These are phyloP conservation scores for Fomitopsis pulvina DNA, from an alignment of 768 basidiomycete species.

Conservation along the genomic window DNA sequence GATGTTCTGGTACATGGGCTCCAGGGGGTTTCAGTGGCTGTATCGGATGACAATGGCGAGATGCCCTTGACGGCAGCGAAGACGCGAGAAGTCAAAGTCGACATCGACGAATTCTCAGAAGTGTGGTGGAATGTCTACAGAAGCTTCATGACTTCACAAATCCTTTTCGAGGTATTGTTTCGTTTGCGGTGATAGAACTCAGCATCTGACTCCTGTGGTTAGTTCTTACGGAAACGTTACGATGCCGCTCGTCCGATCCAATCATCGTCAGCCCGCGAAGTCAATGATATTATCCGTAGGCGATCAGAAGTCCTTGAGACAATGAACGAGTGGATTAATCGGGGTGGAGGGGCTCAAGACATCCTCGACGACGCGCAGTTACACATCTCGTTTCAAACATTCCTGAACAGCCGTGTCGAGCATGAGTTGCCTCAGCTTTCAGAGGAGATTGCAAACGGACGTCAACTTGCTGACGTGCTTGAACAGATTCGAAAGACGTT, in stretches of 20 bases:
- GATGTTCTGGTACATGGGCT: slow-evolving; percentile 73
- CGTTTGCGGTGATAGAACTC: neutral
- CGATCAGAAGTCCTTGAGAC: slow-evolving; percentile 61
- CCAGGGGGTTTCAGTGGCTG: slow-evolving; percentile 69
- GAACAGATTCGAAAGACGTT: slow-evolving; percentile 37
- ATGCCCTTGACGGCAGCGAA: slow-evolving; percentile 70
- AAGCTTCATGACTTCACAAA: slow-evolving; percentile 73
- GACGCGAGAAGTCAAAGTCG: slow-evolving; percentile 66
- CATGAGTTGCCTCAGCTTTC: slow-evolving; percentile 38
- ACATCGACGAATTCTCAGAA: slow-evolving; percentile 63
- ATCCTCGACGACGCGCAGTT: slow-evolving; percentile 66
- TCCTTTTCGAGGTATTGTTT: slow-evolving; percentile 70
- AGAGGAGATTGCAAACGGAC: neutral
- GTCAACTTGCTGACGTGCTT: slow-evolving; percentile 20
- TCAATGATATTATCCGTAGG: slow-evolving; percentile 41
- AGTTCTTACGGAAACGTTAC: slow-evolving; percentile 77
- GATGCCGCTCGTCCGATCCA: slow-evolving; percentile 37
- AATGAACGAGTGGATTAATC: slow-evolving; percentile 64
- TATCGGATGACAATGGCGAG: slow-evolving; percentile 84
- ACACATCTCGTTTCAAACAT: slow-evolving; percentile 48
- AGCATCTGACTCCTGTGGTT: slow-evolving; percentile 2
- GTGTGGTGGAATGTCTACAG: slow-evolving; percentile 85
- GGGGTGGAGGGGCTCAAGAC: slow-evolving; percentile 76
- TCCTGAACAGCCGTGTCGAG: slow-evolving; percentile 51
- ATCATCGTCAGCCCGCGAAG: slow-evolving; percentile 36